Base-by-base conservation (phyloP, 768 basidiomycete species). In the Termitomyces sp. region DNA sequence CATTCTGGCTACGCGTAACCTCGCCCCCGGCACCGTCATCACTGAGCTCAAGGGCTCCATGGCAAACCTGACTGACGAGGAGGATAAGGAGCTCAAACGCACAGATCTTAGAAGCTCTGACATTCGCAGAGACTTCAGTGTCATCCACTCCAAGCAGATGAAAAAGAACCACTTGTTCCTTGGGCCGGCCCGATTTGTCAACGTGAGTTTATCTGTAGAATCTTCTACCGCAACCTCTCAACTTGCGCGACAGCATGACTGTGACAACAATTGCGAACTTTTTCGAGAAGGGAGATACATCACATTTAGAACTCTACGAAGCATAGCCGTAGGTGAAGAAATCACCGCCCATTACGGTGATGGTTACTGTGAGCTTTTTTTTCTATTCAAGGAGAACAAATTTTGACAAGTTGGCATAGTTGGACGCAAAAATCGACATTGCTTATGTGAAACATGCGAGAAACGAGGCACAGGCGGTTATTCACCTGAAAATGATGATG, bases 91-190 rank as follows among this genome's bases (percentile, higher is more conserved):
- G 61, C 83, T 94, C 62, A 92, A 93, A 70, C 83, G 90, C 33
- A 92, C 89, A 10, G 88, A 88, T 72, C 76, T 85, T 59, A 80
- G 85, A 54, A 87, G 88, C 63, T 78, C 79, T 40, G 88, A 90
- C 65, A 90, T 90, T 62, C 84, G 92, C 59, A 78, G 90, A 65
- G 92, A 94, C 70, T 94, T 94, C 68, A 92, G 90, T 70, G 92
- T 94, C 66, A 92, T 94, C 54, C 91, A 93, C 71, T 92, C 90
- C 35, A 90, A 88, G 66, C 89, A 90, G 70, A 87, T 91, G 82
- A 93, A 93, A 78, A 91, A 90, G 73, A 94, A 92, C 66, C 90
- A 93, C 74, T 77, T 94, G 67, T 93, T 94, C 76, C 76, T 94
- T 68, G 92, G 92, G 10, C 92, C 92, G 52, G 92, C 92, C 73